Conservation (phyloP, 2,329 filamentous ascomycete species). For the Dactylellina sp. region DNA sequence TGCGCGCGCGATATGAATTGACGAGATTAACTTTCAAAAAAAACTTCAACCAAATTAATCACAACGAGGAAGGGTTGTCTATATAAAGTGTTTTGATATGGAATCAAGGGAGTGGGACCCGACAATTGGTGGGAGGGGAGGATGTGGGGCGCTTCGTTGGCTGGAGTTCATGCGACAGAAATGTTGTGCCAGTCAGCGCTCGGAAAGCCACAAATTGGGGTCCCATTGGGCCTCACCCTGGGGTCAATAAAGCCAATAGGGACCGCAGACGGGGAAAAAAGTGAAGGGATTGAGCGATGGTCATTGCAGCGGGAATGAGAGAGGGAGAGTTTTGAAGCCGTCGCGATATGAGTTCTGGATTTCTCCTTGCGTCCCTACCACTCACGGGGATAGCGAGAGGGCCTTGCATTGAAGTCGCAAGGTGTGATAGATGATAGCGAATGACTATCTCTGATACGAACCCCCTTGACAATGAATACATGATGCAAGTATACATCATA, state of each 20-base stretch:
- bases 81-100: conserved; percentile 23
- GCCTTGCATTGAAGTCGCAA: no score
- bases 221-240: conserved; percentile 32
- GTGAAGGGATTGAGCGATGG: conserved; percentile 4
- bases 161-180: conserved; percentile 11
- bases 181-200: conserved; percentile 30
- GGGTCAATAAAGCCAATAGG: conserved; percentile 17
- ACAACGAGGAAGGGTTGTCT: not conserved
- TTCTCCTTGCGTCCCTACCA: not conserved
- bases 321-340: no score
- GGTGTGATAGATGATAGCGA: not conserved
- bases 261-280: not conserved
- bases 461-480: not conserved
- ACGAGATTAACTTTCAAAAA: conserved; percentile 4
- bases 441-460: not conserved
- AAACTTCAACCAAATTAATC: conserved; percentile 2
- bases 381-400: no score
- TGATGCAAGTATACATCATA: not conserved
- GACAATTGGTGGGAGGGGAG: conserved; percentile 37
- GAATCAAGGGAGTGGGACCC: conserved; percentile 16
- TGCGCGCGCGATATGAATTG: not conserved
- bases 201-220: conserved; percentile 28
- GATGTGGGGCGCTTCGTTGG: conserved; percentile 51
- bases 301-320: not conserved
- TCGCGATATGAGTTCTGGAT: conserved; percentile 4